Evolutionary conservation across 2,329 filamentous ascomycete species (phyloP).

Genomic region (Phialophora tarda): DNA sequence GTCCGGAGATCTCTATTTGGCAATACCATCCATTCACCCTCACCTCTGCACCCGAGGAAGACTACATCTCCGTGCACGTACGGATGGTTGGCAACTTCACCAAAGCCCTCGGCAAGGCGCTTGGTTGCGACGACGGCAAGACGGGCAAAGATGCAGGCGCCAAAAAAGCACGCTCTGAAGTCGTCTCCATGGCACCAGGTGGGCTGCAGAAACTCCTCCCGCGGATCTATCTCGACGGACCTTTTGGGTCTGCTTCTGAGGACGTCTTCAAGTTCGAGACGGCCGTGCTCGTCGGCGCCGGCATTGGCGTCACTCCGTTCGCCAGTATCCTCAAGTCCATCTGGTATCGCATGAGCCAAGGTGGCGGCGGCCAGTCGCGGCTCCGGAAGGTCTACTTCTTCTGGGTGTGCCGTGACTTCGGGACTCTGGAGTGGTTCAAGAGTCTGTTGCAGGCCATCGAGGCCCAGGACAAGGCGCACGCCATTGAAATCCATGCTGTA

Average conservation of each 20-base stretch:
- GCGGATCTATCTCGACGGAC: constrained; percentile 80
- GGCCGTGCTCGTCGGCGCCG: constrained; percentile 57
- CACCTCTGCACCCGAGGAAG: constrained; percentile 85
- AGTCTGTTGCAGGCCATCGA: constrained; percentile 83
- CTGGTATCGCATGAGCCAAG: constrained; percentile 79
- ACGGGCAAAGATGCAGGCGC: constrained; percentile 43
- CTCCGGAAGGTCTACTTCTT: constrained; percentile 90
- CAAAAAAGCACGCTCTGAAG: constrained; percentile 54
- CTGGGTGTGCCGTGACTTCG: constrained; percentile 89
- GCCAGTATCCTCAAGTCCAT: constrained; percentile 74
- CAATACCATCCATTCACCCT: constrained; percentile 88
- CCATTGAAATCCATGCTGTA: constrained; percentile 83
- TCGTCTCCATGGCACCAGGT: constrained; percentile 68
- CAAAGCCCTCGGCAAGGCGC: constrained; percentile 67
- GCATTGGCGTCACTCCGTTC: constrained; percentile 60
- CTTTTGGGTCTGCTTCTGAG: constrained; percentile 83
- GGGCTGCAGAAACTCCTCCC: constrained; percentile 72
- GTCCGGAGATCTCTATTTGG: constrained; percentile 83
- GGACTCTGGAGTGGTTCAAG: constrained; percentile 88
- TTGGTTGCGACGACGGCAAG: constrained; percentile 70
- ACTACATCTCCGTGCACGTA: constrained; percentile 87
- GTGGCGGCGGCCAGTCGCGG: constrained; percentile 73
- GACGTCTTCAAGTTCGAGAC: constrained; percentile 73
- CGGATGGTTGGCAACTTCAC: constrained; percentile 85
- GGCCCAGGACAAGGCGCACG: constrained; percentile 79